Evolutionary conservation across 306 rosid species (phyloP), one percentile per base, ranked within the genome.

Genomic region (Dicorynia guianensis): DNA sequence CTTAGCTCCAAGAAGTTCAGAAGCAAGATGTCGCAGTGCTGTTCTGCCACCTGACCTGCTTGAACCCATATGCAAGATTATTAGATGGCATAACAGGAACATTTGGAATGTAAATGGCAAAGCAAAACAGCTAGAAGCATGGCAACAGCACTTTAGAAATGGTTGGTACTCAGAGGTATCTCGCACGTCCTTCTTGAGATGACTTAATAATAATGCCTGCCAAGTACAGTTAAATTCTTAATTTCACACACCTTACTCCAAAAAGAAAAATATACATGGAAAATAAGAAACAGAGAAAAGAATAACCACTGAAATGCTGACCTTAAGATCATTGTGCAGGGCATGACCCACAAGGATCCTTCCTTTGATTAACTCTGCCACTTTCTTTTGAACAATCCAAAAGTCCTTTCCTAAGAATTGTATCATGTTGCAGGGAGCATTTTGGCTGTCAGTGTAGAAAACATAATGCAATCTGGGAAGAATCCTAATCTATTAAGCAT

Each of bases 341-440:
- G 99, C 97, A 85, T 90, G 97, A 44, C 99, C 97, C 55, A 92
- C 99, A 69, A 95, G 97, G 87, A 88, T 74, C 83, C 86, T 86
- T 84, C 92, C 96, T 50, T 86, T 86, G 64, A 89, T 87, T 58
- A 95, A 76, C 70, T 90, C 97, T 5, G 99, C 96, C 70, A 95
- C 97, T 73, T 67, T 89, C 79, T 82, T 92, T 87, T 95, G 99
- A 83, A 74, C 97, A 48, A 76, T 47, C 57, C 83, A 63, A 67
- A 92, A 92, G 84, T 90, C 96, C 83, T 89, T 90, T 3, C 90
- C 99, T 95, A 77, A 76, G 79, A 80, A 79, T 65, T 48, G 64
- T 14, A 69, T 65, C 19, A 13, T 69, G 69, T 81, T 46, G 54
- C 62, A 40, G 72, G 30, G 53, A 75, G 53, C 20, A 59, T 25